Evolutionary conservation across 225 moss, liverwort and hornwort species (phyloP), one percentile per base, ranked within the genome.

Genomic region (Rhytidiadelphus loreus): DNA sequence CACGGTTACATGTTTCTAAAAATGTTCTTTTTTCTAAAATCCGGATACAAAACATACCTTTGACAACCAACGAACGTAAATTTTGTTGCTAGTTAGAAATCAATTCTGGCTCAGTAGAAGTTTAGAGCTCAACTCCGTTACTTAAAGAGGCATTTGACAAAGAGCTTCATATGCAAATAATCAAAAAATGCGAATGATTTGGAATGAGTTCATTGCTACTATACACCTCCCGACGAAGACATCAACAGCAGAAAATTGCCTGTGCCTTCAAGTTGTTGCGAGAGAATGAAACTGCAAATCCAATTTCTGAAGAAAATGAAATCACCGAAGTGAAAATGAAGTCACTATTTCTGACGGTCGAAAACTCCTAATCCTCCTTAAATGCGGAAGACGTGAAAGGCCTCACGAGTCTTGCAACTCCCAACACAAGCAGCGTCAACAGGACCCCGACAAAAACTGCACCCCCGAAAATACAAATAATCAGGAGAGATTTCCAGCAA

Each of bases 301-400:
- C 87, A 77, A 76, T 70, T 85, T 91, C 64, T 75, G 65, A 80
- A 66, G 84, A 44, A 68, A 76, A 82, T 75, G 55, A 87, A 82
- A 83, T 69, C 85, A 82, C 86, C 46, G 28, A 87, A 44, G 48
- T 70, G 29, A 62, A 80, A 74, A 80, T 83, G 25, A 86, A 88
- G 85, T 77, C 63, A 60, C 77, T 77, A 57, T 35, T 52, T 39
- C 85, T 46, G 81, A 46, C 44, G 21, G 63, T 75, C 4, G n/a
- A 59, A 19, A 48, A 68, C 12, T 87, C 80, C 83, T 91, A 93
- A 80, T 93, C 93, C 85, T 93, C 91, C 89, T 93, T 93, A 12
- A 84, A n/a, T 87, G 85, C 61, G 25, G 79, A 78, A 61, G 85
- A 80, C 62, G 77, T 87, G 57, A 60, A 69, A 85, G 83, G 82